These are phyloP conservation scores for Fusarium sp. DNA, from an alignment of 2,329 filamentous ascomycete genomes.

Conservation along the genomic window DNA sequence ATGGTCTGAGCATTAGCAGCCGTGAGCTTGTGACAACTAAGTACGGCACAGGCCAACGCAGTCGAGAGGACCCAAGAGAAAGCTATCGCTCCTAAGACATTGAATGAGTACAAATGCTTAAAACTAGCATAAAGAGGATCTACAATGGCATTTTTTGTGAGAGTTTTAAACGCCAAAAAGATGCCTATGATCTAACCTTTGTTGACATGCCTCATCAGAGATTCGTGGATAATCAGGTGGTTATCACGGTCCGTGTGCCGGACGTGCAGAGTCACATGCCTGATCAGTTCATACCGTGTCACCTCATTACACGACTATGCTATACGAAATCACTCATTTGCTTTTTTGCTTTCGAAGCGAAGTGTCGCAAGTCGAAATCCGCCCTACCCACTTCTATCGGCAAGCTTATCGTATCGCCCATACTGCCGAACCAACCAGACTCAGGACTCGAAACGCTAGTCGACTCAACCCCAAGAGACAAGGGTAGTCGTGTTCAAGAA, in stretches of 20 bases:
- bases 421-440: background rate
- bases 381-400: background rate
- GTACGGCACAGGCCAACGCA: background rate
- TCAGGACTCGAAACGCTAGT: background rate
- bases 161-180: background rate
- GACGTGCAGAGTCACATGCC: conserved; percentile 4
- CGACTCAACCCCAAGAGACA: background rate
- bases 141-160: too few relatives aligned
- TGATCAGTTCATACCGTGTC: background rate
- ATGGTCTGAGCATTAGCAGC: conserved; percentile 9
- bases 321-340: conserved; percentile 1
- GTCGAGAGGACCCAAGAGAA: background rate
- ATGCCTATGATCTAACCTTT: background rate
- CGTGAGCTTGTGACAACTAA: background rate
- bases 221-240: background rate
- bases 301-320: conserved; percentile 1
- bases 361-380: background rate
- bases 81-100: background rate
- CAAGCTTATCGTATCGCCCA: background rate
- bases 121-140: too few relatives aligned
- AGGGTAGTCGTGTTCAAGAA: background rate
- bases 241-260: background rate
- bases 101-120: too few relatives aligned
- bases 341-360: background rate
- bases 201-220: background rate